Evolutionary conservation across 1,139 yeast genomes (phyloP).

Genomic region (Yamadazyma aaseri): DNA sequence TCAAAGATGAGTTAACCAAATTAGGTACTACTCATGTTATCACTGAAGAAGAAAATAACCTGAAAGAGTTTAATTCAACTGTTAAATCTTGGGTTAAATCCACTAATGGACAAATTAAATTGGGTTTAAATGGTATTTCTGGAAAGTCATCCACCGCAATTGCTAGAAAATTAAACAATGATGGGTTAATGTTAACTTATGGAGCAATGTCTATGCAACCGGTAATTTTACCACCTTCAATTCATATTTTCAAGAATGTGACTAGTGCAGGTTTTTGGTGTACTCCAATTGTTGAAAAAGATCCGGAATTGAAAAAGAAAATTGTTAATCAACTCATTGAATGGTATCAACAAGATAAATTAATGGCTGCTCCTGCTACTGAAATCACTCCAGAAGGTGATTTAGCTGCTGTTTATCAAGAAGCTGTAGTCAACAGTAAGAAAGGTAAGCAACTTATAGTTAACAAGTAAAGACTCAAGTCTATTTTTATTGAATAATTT

Average conservation of each 20-base stretch:
- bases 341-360: slow-evolving; percentile 64
- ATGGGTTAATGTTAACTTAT: slow-evolving; percentile 80
- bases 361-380: slow-evolving; percentile 58
- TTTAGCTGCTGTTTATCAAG: slow-evolving; percentile 47
- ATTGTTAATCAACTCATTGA: slow-evolving; percentile 62
- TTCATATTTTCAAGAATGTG: slow-evolving; percentile 85
- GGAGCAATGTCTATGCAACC: slow-evolving; percentile 99
- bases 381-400: slow-evolving; percentile 50
- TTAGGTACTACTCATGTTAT: slow-evolving; percentile 86
- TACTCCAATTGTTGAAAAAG: slow-evolving; percentile 66
- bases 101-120: slow-evolving; percentile 54
- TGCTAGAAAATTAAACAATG: slow-evolving; percentile 71
- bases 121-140: slow-evolving; percentile 92
- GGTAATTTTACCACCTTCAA: slow-evolving; percentile 80
- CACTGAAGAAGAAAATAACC: slow-evolving; percentile 79
- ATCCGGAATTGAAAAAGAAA: slow-evolving; percentile 60
- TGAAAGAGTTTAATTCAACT: slow-evolving; percentile 59
- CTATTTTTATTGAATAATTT: no score
- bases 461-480: no score
- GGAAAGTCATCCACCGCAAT: slow-evolving; percentile 80
- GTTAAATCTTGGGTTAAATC: slow-evolving; percentile 65
- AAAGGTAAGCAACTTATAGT: slow-evolving; percentile 44
- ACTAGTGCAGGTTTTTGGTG: slow-evolving; percentile 94
- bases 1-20: slow-evolving; percentile 54
- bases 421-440: slow-evolving; percentile 51